Conservation (phyloP, 106 monocot genomes). For the Vanilla planifolia region DNA sequence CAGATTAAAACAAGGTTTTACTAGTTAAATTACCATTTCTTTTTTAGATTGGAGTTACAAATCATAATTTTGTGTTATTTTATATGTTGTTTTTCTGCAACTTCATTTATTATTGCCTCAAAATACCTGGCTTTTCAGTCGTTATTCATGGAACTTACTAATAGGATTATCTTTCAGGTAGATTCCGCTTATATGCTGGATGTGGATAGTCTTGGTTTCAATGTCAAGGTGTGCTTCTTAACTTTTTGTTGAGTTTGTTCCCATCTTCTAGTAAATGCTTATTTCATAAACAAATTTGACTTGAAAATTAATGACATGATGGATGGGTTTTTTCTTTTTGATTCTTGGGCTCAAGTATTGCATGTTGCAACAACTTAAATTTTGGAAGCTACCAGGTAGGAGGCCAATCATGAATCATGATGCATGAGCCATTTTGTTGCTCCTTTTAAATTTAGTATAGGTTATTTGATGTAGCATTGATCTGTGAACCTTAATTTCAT, state of each 20-base stretch:
- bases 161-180: conserved; percentile 39
- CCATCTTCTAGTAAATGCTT: not conserved
- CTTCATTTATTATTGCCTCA: not conserved
- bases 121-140: not conserved
- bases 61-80: not conserved
- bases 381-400: no score
- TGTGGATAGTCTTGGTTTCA: conserved; percentile 96
- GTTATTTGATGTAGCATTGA: no score
- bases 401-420: no score
- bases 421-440: no score
- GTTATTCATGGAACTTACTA: conserved; percentile 3
- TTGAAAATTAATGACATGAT: not conserved
- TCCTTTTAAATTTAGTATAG: no score
- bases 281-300: not conserved
- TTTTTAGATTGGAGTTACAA: not conserved
- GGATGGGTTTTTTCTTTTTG: not conserved
- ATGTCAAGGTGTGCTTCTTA: conserved; percentile 62
- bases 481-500: no score
- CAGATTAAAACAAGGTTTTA: not conserved
- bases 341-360: not conserved
- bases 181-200: conserved; percentile 83
- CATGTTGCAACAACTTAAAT: no score
- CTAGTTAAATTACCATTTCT: no score
- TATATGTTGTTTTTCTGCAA: not conserved
- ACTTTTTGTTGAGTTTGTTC: not conserved